phyloP scores from a whole-genome alignment of 768 basidiomycete species.

The Terana coerulea region DNA sequence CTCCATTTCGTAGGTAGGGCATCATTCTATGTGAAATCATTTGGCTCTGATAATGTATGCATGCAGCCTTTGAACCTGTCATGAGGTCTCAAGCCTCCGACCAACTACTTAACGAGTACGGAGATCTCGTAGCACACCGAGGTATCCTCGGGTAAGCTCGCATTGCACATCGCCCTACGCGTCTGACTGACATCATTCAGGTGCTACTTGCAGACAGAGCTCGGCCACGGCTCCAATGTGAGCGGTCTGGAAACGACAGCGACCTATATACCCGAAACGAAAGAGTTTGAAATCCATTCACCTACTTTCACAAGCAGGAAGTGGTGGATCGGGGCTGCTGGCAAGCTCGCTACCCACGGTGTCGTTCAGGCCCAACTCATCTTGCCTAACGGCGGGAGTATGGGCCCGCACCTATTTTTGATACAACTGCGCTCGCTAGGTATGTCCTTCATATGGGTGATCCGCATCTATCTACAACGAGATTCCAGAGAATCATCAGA shows the following conservation, averaged over 20 bases:
- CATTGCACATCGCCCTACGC: not conserved
- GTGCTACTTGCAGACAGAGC: slow-evolving; percentile 75
- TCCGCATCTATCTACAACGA: too few species aligned
- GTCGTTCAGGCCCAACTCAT: slow-evolving; percentile 74
- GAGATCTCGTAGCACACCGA: slow-evolving; percentile 42
- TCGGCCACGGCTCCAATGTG: slow-evolving; percentile 77
- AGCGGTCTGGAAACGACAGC: slow-evolving; percentile 69
- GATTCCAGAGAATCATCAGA: slow-evolving; percentile 50
- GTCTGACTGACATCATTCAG: slow-evolving; percentile 23
- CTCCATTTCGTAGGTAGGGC: slow-evolving; percentile 34
- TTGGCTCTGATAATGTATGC: slow-evolving; percentile 13
- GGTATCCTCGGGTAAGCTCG: slow-evolving; percentile 50
- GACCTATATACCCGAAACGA: slow-evolving; percentile 60
- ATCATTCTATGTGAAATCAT: not conserved
- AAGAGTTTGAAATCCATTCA: slow-evolving; percentile 73
- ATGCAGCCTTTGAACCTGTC: slow-evolving; percentile 60
- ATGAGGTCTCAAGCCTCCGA: slow-evolving; percentile 58
- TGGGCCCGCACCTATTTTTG: slow-evolving; percentile 75
- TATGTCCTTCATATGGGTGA: too few species aligned
- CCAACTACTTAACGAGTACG: slow-evolving; percentile 49
- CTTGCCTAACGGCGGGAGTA: slow-evolving; percentile 52
- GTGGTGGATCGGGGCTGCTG: slow-evolving; percentile 80
- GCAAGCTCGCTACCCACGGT: slow-evolving; percentile 70
- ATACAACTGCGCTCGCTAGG: slow-evolving; percentile 64
- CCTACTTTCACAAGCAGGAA: slow-evolving; percentile 73